phyloP scores from a whole-genome alignment of 1,139 yeast genomes.

The Candida labiduridarum region DNA sequence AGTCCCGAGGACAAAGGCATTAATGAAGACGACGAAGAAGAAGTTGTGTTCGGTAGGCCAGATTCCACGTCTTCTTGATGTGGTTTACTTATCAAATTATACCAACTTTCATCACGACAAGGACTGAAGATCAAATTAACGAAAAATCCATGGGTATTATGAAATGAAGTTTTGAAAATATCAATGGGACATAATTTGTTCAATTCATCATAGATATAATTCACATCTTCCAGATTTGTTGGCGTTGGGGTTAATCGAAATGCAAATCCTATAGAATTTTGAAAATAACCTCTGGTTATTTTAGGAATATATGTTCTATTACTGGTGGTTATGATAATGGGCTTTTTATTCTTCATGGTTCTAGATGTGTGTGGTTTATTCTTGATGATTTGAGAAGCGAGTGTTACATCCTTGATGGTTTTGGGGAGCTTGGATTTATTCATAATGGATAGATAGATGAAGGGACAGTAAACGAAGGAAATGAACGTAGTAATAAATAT shows the following conservation, averaged over 20 bases:
- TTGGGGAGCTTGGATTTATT: too few relatives aligned
- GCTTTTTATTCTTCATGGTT: background rate
- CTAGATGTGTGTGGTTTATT: too few relatives aligned
- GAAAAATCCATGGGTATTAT: conserved; percentile 7
- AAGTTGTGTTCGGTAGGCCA: too few relatives aligned
- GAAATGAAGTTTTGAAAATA: conserved; percentile 5
- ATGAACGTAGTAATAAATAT: too few relatives aligned
- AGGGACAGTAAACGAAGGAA: too few relatives aligned
- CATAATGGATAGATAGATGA: too few relatives aligned
- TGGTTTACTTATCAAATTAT: conserved; percentile 4
- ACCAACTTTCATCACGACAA: conserved; percentile 2
- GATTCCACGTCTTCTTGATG: background rate
- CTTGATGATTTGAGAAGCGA: too few relatives aligned
- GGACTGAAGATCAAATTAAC: conserved; percentile 13
- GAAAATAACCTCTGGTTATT: conserved; percentile 7
- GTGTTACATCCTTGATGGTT: too few relatives aligned
- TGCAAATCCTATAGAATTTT: conserved; percentile 9
- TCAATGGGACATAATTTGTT: conserved; percentile 12
- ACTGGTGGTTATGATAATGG: background rate
- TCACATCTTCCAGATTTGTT: conserved; percentile 11
- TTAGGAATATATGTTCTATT: background rate
- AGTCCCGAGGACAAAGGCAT: too few relatives aligned
- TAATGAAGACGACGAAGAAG: too few relatives aligned
- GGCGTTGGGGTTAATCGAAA: conserved; percentile 15
- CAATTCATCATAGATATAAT: conserved; percentile 9